Percentiles rank a stretch among this genome's conserved stretches.
These are phyloP conservation scores for Ganoderma sinense DNA, from an alignment of 1,284 basidiomycete species.

Conservation along the genomic window DNA sequence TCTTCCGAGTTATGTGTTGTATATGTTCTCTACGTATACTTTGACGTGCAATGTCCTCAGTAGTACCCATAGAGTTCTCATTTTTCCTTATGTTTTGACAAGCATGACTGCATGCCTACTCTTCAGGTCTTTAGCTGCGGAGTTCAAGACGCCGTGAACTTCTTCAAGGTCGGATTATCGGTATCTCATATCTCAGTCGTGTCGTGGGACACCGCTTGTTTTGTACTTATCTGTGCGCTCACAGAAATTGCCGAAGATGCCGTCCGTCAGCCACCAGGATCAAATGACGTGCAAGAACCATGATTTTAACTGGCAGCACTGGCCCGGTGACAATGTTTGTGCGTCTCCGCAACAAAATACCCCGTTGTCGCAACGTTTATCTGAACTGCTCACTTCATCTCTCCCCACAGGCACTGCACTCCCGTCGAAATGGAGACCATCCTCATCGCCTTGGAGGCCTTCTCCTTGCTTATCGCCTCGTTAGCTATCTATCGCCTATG, in stretches of 20 bases:
- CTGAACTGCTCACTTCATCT: neutral
- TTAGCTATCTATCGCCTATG: conserved; percentile 26
- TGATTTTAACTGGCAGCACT: too few species aligned
- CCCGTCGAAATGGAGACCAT: neutral
- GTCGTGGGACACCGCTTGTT: neutral
- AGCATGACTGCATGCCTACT: too few species aligned
- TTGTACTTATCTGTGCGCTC: neutral
- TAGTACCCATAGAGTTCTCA: neutral
- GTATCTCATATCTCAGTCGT: neutral
- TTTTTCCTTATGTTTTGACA: neutral
- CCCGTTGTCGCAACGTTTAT: neutral
- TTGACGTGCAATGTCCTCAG: neutral
- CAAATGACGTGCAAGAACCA: too few species aligned
- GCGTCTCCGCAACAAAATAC: too few species aligned
- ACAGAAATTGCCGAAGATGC: neutral
- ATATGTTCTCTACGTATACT: neutral
- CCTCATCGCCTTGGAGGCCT: neutral
- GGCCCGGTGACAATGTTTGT: too few species aligned
- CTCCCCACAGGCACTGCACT: neutral
- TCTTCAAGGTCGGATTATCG: too few species aligned
- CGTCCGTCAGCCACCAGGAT: neutral
- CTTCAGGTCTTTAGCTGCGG: neutral
- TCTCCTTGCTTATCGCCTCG: neutral
- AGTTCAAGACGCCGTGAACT: too few species aligned
- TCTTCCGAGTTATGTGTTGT: neutral